phyloP scores from a whole-genome alignment of 2,329 filamentous ascomycete species.

The Arachnopeziza araneosa region DNA sequence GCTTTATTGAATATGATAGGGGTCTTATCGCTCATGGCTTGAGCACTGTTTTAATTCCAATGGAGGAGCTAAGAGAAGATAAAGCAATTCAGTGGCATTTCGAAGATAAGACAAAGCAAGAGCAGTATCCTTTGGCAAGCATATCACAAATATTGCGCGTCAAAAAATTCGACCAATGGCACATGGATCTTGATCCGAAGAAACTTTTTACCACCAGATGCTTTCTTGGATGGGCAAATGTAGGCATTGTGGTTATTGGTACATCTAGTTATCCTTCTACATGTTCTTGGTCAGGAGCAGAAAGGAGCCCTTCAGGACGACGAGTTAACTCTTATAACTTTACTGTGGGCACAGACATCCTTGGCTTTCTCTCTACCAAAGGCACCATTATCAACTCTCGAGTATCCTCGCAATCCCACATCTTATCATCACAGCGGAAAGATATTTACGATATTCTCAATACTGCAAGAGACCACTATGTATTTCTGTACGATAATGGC shows the following conservation, averaged over 20 bases:
- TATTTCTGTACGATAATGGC: slow-evolving; percentile 1
- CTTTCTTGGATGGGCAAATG: slow-evolving; percentile 6
- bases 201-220: slow-evolving; percentile 1
- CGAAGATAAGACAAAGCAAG: slow-evolving; percentile 1
- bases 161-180: not conserved
- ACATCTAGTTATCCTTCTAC: not conserved
- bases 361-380: not conserved
- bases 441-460: not conserved
- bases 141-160: not conserved
- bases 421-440: not conserved
- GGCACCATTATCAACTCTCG: not conserved
- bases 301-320: not conserved
- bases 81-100: slow-evolving; percentile 13
- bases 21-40: slow-evolving; percentile 9
- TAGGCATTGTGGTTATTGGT: slow-evolving; percentile 3
- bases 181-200: not conserved
- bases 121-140: not conserved
- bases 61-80: slow-evolving; percentile 3
- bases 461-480: not conserved
- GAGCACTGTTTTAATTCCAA: slow-evolving; percentile 5
- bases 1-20: slow-evolving; percentile 1
- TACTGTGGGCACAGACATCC: not conserved
- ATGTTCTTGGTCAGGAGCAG: not conserved
- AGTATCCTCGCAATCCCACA: not conserved
- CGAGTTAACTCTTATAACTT: not conserved